These are phyloP conservation scores for Lentinus polychrous DNA, from an alignment of 1,284 basidiomycete species.

Conservation along the genomic window DNA sequence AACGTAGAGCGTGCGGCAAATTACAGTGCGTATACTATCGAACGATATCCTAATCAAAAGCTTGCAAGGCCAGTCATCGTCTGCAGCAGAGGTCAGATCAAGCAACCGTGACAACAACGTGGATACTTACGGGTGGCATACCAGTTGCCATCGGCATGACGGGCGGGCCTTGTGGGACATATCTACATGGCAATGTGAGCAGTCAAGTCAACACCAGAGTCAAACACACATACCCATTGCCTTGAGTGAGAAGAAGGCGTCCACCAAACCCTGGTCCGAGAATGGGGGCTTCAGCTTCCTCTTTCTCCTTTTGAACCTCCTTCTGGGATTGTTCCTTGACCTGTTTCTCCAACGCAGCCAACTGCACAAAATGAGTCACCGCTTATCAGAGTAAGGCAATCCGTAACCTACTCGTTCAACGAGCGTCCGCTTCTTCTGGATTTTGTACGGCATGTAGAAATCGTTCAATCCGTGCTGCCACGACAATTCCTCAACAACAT, in stretches of 20 bases:
- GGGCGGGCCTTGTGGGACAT: conserved; percentile 35
- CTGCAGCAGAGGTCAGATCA: conserved; percentile 11
- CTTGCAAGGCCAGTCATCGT: conserved; percentile 30
- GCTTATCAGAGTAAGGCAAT: conserved; percentile 2
- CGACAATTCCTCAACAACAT: conserved; percentile 89
- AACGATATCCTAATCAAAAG: conserved; percentile 20
- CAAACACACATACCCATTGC: conserved; percentile 46
- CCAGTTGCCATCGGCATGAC: conserved; percentile 36
- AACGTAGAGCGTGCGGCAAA: too few relatives aligned
- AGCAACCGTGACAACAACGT: conserved; percentile 3
- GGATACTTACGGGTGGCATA: conserved; percentile 37
- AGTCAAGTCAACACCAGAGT: too few relatives aligned
- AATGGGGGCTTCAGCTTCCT: conserved; percentile 74
- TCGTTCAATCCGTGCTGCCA: conserved; percentile 96
- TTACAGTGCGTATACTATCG: neutral
- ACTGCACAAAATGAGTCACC: conserved; percentile 28
- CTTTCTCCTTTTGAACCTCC: conserved; percentile 81
- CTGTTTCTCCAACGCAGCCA: conserved; percentile 75
- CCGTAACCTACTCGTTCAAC: conserved; percentile 50
- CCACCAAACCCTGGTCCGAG: conserved; percentile 70
- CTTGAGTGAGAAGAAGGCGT: conserved; percentile 57
- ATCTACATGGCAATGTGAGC: conserved; percentile 21
- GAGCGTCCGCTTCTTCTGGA: conserved; percentile 78
- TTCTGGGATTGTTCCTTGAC: conserved; percentile 78
- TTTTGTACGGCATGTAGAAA: conserved; percentile 93